Evolutionary conservation across 2,329 filamentous ascomycete species (phyloP).

Genomic region (Hypoxylon sp.): DNA sequence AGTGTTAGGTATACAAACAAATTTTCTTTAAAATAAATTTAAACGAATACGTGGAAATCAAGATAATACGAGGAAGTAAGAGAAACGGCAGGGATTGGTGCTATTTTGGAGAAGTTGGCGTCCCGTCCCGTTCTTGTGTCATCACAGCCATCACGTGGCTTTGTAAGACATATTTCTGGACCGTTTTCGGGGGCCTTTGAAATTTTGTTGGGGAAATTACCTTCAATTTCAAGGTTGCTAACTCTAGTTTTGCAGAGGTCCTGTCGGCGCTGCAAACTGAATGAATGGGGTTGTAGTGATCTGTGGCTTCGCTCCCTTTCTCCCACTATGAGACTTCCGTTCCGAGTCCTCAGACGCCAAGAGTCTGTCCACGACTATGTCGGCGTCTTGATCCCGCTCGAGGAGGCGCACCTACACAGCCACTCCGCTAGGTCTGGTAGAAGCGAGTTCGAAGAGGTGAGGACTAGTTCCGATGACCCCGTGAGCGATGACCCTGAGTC

Average conservation of each 20-base stretch:
- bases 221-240: slow-evolving; percentile 3
- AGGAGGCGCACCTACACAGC: slow-evolving; percentile 70
- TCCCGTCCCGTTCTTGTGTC: slow-evolving; percentile 27
- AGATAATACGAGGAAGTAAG: neutral
- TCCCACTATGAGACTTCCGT: slow-evolving; percentile 42
- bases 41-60: slow-evolving; percentile 2
- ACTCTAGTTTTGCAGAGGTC: slow-evolving; percentile 18
- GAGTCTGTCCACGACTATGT: slow-evolving; percentile 67
- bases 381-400: slow-evolving; percentile 67
- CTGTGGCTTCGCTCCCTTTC: slow-evolving; percentile 12
- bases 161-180: slow-evolving; percentile 38
- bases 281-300: slow-evolving; percentile 37
- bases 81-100: slow-evolving; percentile 15
- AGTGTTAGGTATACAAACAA: neutral
- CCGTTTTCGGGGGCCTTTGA: slow-evolving; percentile 32
- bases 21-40: neutral
- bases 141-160: slow-evolving; percentile 47
- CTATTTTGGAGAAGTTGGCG: slow-evolving; percentile 33
- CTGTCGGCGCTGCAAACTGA: slow-evolving; percentile 2
- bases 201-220: slow-evolving; percentile 12
- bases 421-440: slow-evolving; percentile 65
- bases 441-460: slow-evolving; percentile 61
- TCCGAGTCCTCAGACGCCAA: slow-evolving; percentile 48
- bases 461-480: slow-evolving; percentile 57
- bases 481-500: slow-evolving; percentile 49